Percentiles rank a stretch among this genome's conserved stretches.
These are phyloP conservation scores for Exutisphaerella laricina DNA, from an alignment of 2,329 filamentous ascomycete species.

Conservation along the genomic window DNA sequence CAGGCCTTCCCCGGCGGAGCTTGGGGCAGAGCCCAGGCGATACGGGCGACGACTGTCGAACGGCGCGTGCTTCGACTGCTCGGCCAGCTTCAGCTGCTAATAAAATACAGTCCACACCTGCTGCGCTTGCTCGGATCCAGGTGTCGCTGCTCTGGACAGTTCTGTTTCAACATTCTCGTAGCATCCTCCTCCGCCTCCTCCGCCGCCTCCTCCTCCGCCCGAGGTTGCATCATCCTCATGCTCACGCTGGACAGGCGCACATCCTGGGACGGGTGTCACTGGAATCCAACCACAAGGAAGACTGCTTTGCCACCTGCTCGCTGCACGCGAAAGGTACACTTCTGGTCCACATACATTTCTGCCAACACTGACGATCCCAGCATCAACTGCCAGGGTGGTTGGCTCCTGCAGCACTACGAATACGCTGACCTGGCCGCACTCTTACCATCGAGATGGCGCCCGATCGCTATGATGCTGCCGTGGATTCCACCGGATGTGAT, in stretches of 20 bases:
- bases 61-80: neutral
- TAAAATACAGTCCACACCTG: neutral
- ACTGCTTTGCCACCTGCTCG: constrained; percentile 1
- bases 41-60: neutral
- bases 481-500: neutral
- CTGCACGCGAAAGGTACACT: neutral
- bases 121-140: constrained; percentile 4
- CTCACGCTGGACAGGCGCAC: neutral
- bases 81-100: neutral
- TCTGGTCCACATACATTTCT: neutral
- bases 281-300: neutral
- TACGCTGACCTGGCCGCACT: neutral
- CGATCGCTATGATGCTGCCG: constrained; percentile 4
- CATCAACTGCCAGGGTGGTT: constrained; percentile 2
- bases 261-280: neutral
- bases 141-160: neutral
- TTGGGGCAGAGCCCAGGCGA: neutral
- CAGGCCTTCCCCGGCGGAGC: neutral
- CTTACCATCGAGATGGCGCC: neutral
- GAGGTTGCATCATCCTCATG: neutral
- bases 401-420: constrained; percentile 5
- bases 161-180: constrained; percentile 7
- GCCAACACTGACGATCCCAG: neutral
- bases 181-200: neutral
- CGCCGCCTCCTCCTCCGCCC: no score